Conservation (phyloP, 768 basidiomycete genomes). For the Amanita polypyramis region DNA sequence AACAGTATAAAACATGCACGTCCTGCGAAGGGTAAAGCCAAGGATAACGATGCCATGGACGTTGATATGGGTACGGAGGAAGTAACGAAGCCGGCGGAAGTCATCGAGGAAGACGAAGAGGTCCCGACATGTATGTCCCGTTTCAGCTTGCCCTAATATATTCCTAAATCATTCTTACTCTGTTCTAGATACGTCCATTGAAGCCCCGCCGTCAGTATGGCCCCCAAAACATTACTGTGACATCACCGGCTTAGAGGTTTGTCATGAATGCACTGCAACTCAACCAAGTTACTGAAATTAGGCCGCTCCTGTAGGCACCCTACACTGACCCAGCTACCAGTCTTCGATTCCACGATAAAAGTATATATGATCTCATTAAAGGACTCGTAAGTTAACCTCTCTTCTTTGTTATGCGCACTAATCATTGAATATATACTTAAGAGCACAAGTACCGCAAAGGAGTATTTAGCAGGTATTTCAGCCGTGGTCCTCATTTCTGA, state of each 20-base stretch:
- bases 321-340: slow-evolving; percentile 79
- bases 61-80: slow-evolving; percentile 32
- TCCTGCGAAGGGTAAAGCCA: not conserved
- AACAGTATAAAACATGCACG: not conserved
- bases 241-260: slow-evolving; percentile 75
- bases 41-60: slow-evolving; percentile 33
- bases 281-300: not conserved
- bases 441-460: slow-evolving; percentile 65
- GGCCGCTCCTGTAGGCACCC: slow-evolving; percentile 40
- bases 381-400: slow-evolving; percentile 38
- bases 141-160: not conserved
- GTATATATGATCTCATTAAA: slow-evolving; percentile 76
- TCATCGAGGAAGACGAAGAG: slow-evolving; percentile 37
- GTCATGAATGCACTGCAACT: not conserved
- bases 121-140: slow-evolving; percentile 55
- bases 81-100: not conserved
- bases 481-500: not conserved
- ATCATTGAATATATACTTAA: slow-evolving; percentile 16
- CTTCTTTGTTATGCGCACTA: not conserved
- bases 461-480: slow-evolving; percentile 54
- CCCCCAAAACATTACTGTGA: slow-evolving; percentile 76
- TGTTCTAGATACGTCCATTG: slow-evolving; percentile 60
- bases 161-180: not conserved
- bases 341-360: slow-evolving; percentile 77
- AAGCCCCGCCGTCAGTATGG: slow-evolving; percentile 74